Conservation (phyloP, 2,329 filamentous ascomycete species). For the Periconia macrospinosa region DNA sequence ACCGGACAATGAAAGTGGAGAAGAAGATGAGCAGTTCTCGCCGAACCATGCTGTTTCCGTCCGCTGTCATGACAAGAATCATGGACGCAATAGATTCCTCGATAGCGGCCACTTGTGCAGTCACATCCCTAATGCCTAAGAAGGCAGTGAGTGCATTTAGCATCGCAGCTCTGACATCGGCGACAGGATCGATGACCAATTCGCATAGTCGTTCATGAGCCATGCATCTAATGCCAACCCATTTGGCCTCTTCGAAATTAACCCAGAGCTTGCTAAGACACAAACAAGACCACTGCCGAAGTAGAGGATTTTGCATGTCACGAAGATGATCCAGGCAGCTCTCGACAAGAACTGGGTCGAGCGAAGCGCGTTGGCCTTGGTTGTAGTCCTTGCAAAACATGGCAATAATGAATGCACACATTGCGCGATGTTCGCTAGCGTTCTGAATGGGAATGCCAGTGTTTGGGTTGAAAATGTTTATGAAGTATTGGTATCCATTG, state of each 20-base stretch:
- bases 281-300: conserved; percentile 93
- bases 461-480: conserved; percentile 82
- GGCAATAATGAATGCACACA: conserved; percentile 97
- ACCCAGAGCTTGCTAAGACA: conserved; percentile 95
- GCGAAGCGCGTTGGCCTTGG: conserved; percentile 87
- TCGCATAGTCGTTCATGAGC: conserved; percentile 80
- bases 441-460: conserved; percentile 84
- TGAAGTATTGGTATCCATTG: conserved; percentile 96
- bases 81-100: conserved; percentile 91
- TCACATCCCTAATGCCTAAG: conserved; percentile 88
- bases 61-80: conserved; percentile 86
- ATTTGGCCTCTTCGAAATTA: conserved; percentile 89
- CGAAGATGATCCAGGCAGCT: conserved; percentile 82
- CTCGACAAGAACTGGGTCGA: conserved; percentile 86
- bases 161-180: conserved; percentile 92
- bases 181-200: conserved; percentile 80
- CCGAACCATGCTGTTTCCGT: conserved; percentile 91
- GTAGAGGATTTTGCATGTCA: conserved; percentile 82
- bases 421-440: conserved; percentile 91
- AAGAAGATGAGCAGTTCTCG: conserved; percentile 93
- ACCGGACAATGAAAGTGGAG: conserved; percentile 85
- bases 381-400: conserved; percentile 97
- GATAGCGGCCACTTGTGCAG: conserved; percentile 84
- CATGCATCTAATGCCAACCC: conserved; percentile 87
- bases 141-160: conserved; percentile 92